Base-by-base conservation (phyloP, 148 eudicot genomes). In the Camellia sinensis region DNA sequence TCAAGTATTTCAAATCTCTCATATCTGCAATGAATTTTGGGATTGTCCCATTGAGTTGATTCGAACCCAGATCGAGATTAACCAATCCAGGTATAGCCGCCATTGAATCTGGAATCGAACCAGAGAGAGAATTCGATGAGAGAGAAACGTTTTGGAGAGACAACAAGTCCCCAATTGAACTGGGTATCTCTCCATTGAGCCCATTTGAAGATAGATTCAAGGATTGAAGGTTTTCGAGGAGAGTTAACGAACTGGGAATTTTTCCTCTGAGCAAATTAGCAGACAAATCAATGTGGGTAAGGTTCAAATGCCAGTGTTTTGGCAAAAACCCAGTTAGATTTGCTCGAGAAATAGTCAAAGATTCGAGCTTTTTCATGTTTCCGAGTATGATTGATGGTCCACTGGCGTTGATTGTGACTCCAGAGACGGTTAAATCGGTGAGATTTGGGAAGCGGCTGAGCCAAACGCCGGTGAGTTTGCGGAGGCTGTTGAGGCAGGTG, bases 61-160 rank as follows among this genome's bases (percentile, higher is more conserved):
- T 95, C 1, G 92, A 84, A 22, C 97, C 85, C 80, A 95, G 88
- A 92, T 95, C 97, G 70, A 95, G 89, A 17, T 87, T 86, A 4
- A 60, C 64, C n/a, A 95, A 78, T 0, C 81, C 74, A 0, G 91
- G 83, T 11, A 92, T 78, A 18, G 92, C 79, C 0, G 85, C 73
- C 7, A 92, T 11, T 0, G 92, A 84, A 12, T 87, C 87, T 2
- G 97, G 99, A 29, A 95, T 82, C 29, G 91, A 43, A 6, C 99
- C 97, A 11, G 97, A 87, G 0, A 93, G 37, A 0, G 89, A 83
- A 71, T 94, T 94, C 3, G 89, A 87, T 0, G 95, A 74, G 10
- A 92, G 12, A 0, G 94, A 89, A 0, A 92, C 56, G 62, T 86
- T 89, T 15, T 85, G 84, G 1, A 92, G 85, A 22, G 82, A 82